phyloP scores from a whole-genome alignment of 208 protist species.

The Trypanosoma boissoni region DNA sequence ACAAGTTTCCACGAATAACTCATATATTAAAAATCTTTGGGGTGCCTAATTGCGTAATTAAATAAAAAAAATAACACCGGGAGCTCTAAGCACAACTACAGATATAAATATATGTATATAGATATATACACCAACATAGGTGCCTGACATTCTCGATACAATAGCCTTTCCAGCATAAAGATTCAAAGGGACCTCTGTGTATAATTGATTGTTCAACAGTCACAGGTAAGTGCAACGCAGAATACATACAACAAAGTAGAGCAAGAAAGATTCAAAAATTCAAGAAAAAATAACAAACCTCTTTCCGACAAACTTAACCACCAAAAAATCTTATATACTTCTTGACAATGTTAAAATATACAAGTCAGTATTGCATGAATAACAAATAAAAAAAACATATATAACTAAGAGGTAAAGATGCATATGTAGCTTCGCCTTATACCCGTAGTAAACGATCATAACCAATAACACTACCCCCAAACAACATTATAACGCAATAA shows the following conservation, averaged over 20 bases:
- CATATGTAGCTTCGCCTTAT: constrained; percentile 35
- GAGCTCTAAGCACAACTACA: constrained; percentile 23
- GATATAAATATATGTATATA: constrained; percentile 30
- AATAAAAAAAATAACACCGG: constrained; percentile 27
- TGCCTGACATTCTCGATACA: constrained; percentile 36
- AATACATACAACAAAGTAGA: constrained; percentile 34
- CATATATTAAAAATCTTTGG: constrained; percentile 24
- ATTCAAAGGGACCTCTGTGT: constrained; percentile 44
- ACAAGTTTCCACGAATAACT: constrained; percentile 35
- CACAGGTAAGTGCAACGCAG: constrained; percentile 31
- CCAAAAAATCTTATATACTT: constrained; percentile 17
- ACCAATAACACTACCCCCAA: constrained; percentile 45
- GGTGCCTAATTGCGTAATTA: constrained; percentile 34
- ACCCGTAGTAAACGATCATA: constrained; percentile 36
- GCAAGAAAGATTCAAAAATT: constrained; percentile 42
- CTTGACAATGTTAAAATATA: constrained; percentile 11
- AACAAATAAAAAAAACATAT: constrained; percentile 27
- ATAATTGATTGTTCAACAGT: constrained; percentile 37
- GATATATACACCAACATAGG: constrained; percentile 20
- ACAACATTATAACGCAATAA: constrained; percentile 42
- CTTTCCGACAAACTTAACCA: constrained; percentile 29
- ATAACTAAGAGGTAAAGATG: constrained; percentile 33
- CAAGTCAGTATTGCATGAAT: constrained; percentile 1
- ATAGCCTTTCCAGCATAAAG: constrained; percentile 27
- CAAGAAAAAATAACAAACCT: constrained; percentile 27